A percentile compares a stretch with the other conserved stretches of the same genome.
These are phyloP conservation scores for Acacia pycnantha DNA, from an alignment of 331 rosid species.

Conservation along the genomic window DNA sequence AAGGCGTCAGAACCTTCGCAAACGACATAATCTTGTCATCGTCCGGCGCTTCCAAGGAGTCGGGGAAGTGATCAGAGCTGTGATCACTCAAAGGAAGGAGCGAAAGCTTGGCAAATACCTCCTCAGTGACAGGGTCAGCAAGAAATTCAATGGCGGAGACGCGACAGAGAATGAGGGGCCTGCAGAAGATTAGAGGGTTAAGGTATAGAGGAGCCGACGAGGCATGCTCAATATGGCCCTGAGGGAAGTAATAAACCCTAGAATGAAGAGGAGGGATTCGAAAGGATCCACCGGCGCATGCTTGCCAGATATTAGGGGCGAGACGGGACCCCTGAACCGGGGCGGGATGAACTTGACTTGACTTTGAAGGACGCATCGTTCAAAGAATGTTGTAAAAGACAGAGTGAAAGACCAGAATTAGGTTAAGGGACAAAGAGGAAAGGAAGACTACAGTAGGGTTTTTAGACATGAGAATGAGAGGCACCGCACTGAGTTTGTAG, in stretches of 20 bases:
- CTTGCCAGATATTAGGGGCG: slow-evolving; percentile 60
- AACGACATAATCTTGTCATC: slow-evolving; percentile 41
- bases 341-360: slow-evolving; percentile 18
- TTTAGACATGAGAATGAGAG: slow-evolving; percentile 23
- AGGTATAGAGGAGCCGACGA: slow-evolving; percentile 36
- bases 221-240: slow-evolving; percentile 71
- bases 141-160: slow-evolving; percentile 35
- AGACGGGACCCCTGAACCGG: slow-evolving; percentile 19
- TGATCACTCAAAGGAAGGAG: slow-evolving; percentile 43
- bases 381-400: slow-evolving; percentile 5
- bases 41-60: slow-evolving; percentile 4
- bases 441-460: slow-evolving; percentile 36
- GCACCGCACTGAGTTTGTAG: neutral
- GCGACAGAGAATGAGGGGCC: slow-evolving; percentile 40
- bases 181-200: slow-evolving; percentile 28
- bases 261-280: slow-evolving; percentile 51
- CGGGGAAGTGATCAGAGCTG: neutral
- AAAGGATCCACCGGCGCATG: slow-evolving; percentile 55
- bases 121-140: slow-evolving; percentile 59
- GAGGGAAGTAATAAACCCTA: slow-evolving; percentile 82
- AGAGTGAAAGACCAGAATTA: neutral
- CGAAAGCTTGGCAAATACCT: slow-evolving; percentile 56
- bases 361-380: slow-evolving; percentile 28
- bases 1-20: slow-evolving; percentile 72
- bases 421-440: neutral